Evolutionary conservation across 176 grass and related monocot species (phyloP).

Genomic region (Oryza nivara): DNA sequence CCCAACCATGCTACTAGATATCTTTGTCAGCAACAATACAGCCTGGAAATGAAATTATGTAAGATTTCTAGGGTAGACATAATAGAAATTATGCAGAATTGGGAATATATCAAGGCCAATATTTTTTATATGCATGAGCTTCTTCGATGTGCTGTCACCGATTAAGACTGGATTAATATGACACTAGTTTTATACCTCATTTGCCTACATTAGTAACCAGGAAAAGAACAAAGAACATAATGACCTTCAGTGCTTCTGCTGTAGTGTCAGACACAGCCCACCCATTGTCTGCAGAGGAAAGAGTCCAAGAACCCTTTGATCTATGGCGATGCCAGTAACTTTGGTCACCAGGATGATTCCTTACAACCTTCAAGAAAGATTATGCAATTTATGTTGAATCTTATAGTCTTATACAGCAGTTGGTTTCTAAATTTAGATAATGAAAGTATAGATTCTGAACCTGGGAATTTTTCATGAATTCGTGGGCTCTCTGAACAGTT

Average conservation of each 20-base stretch:
- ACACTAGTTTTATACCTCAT: not conserved
- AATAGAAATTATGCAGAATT: not conserved
- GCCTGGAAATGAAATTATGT: not conserved
- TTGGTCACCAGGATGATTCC: slow-evolving; percentile 61
- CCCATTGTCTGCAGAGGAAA: slow-evolving; percentile 64
- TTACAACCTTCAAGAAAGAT: slow-evolving; percentile 43
- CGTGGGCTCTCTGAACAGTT: slow-evolving; percentile 55
- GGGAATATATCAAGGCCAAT: not conserved
- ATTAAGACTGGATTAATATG: not conserved
- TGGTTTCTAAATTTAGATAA: not conserved
- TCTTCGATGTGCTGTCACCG: not conserved
- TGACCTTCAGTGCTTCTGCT: slow-evolving; percentile 61
- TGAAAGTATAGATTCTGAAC: slow-evolving; percentile 25
- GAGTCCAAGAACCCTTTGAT: slow-evolving; percentile 66
- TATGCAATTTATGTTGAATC: not conserved
- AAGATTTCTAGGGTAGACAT: not conserved
- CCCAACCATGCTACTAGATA: not conserved
- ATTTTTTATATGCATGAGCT: not conserved
- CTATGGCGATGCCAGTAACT: slow-evolving; percentile 55
- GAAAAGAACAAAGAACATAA: not conserved
- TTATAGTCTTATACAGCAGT: not conserved
- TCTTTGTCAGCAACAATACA: not conserved
- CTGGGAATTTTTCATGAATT: slow-evolving; percentile 64
- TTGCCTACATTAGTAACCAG: not conserved
- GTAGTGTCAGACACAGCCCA: slow-evolving; percentile 66